Evolutionary conservation across 179 eudicot genomes (phyloP), one percentile per base, ranked within the genome.

Genomic region (Spinacia oleracea): DNA sequence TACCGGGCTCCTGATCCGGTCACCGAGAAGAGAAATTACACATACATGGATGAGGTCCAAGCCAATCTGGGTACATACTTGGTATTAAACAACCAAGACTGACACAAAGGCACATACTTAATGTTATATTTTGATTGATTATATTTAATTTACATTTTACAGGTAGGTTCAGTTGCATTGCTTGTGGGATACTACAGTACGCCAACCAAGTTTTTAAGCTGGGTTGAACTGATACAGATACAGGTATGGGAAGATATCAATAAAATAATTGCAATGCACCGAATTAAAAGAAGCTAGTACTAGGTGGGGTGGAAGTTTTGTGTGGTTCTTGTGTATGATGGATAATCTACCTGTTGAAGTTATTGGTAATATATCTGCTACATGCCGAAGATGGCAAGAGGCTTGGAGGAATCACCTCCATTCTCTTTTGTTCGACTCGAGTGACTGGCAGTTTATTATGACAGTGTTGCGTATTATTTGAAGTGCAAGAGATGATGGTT

Each of bases 1-100:
- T 91, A 91, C 67, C 83, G 96, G 2, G 79, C 83, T 31, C 87
- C 87, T 16, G 79, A 87, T 72, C 91, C 89, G 0, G 70, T 87
- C 62, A 82, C 89, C 3, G 96, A 93, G 15, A 90, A 83, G 75
- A 85, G 93, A 75, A 91, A 88, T 55, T 81, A 83, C 46, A 82
- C 93, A 3, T 90, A 90, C 85, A 86, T 83, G 80, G 89, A 90
- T 25, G 88, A 86, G 51, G 96, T 91, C 65, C 87, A 80, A 73
- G 83, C 85, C 63, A 79, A 73, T 81, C 77, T 91, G 79, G 93
- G 94, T 91, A 81, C 65, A 10, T 1, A 5, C 29, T 1, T 9
- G 5, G 7, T 21, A 65, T 1, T 0, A n/a, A 1, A 20, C 18
- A 10, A 56, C 2, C 40, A 35, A 35, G 40, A 1, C 40, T 35